These are phyloP conservation scores for Annulohypoxylon stygium DNA, from an alignment of 495 filamentous ascomycete genomes.

Conservation along the genomic window DNA sequence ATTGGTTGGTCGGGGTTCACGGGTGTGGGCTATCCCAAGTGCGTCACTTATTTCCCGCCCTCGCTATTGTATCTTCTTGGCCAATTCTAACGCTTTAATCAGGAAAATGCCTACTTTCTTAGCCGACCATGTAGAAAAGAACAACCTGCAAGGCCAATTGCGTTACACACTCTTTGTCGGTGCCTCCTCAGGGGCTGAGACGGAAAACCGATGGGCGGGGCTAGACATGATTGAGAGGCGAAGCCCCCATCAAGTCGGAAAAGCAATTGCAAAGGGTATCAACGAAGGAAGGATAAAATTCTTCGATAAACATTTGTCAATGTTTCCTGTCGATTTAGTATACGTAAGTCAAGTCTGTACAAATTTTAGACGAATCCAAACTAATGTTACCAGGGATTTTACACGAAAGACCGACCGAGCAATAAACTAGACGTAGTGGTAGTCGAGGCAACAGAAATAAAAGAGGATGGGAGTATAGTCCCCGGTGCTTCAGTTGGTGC, in stretches of 20 bases:
- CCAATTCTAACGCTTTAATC: constrained; percentile 38
- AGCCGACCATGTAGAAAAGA: constrained; percentile 91
- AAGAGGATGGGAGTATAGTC: constrained; percentile 92
- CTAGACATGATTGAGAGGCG: constrained; percentile 92
- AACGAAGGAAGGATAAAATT: constrained; percentile 91
- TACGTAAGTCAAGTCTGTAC: constrained; percentile 66
- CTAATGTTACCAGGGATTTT: constrained; percentile 71
- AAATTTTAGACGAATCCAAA: too few species aligned
- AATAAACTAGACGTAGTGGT: constrained; percentile 86
- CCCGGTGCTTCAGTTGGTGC: constrained; percentile 90
- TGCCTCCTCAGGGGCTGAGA: constrained; percentile 89
- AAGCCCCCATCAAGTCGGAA: constrained; percentile 90
- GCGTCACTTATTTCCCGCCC: constrained; percentile 50
- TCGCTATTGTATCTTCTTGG: not conserved
- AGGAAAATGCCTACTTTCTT: constrained; percentile 88
- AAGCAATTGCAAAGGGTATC: constrained; percentile 90
- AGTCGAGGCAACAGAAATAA: constrained; percentile 89
- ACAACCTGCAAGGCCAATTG: constrained; percentile 83
- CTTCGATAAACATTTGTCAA: constrained; percentile 92
- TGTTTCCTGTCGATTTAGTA: constrained; percentile 91
- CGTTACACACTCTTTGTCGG: constrained; percentile 91
- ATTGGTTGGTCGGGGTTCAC: constrained; percentile 94
- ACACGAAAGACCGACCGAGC: constrained; percentile 79
- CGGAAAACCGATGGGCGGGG: constrained; percentile 88
- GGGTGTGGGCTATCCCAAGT: constrained; percentile 92